Evolutionary conservation across 75 land plant species (phyloP), one percentile per base, ranked within the genome.

Genomic region (Adiantum capillusveneris): DNA sequence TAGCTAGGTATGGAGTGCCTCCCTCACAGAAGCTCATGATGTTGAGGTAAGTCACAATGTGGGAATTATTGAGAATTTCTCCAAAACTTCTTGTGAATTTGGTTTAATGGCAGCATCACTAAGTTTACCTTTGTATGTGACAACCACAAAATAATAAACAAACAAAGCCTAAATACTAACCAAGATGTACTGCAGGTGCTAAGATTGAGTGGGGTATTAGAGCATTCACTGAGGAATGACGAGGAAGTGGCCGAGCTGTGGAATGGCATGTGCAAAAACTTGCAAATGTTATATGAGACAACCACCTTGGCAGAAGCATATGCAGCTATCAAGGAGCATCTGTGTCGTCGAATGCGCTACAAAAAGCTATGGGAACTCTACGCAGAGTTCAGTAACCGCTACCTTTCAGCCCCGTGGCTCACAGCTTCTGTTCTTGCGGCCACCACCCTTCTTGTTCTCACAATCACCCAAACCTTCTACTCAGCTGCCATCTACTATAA

Each of bases 261-360:
- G 50, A 46, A 46, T 21, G 18, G 22, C 22, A n/a, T 46, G 22
- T 46, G 50, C 50, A 46, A n/a, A 5, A 46, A 46, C 50, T 14
- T 46, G 50, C 22, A 46, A 21, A 14, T 46, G 18, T 21, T 46
- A 14, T 46, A 46, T 14, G 50, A 46, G 50, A 18, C 50, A 21
- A 2, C 50, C 2, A 21, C 18, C 12, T 21, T 46, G 50, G 22
- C 50, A 21, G 50, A 46, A 21, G 50, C 50, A 2, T 46, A 46
- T 21, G 50, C 50, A 21, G 50, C 22, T 2, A 21, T 46, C 2
- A 46, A 46, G 17, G 22, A 46, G 6, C 50, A 46, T 17, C 50
- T 46, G 50, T 46, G 50, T n/a, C 50, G 50, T n/a, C 50, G 50
- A 2, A n/a, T 18, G 50, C 50, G 50, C 50, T 46, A 46, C 50